A percentile compares a stretch with the other conserved stretches of the same genome.
phyloP scores from a whole-genome alignment of 2,329 filamentous ascomycete genomes.

The Verruconis gallopava region DNA sequence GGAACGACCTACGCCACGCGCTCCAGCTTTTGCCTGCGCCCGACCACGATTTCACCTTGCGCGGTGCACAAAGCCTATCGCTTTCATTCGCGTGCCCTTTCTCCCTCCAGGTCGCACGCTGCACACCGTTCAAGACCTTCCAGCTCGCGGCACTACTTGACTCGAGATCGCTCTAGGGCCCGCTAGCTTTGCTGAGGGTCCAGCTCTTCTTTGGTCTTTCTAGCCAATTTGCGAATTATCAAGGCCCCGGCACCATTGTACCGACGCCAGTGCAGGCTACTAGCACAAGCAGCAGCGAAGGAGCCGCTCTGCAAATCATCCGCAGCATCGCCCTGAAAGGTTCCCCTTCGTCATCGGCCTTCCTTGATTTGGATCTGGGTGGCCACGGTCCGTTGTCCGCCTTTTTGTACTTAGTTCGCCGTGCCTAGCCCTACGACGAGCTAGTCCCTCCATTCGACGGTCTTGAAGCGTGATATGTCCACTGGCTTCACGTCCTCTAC shows the following conservation, averaged over 20 bases:
- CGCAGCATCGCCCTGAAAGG: constrained; percentile 26
- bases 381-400: constrained; percentile 13
- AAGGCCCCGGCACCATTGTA: constrained; percentile 26
- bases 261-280: constrained; percentile 23
- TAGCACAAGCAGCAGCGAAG: constrained; percentile 20
- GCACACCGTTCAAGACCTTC: neutral
- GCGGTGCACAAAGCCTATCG: neutral
- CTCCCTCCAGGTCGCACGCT: neutral
- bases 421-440: constrained; percentile 10
- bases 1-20: neutral
- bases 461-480: constrained; percentile 24
- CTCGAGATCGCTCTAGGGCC: neutral
- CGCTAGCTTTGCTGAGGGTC: neutral
- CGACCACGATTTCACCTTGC: neutral
- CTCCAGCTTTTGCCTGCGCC: neutral
- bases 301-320: constrained; percentile 36
- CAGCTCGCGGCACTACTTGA: neutral
- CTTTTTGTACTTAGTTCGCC: constrained; percentile 12
- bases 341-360: constrained; percentile 16
- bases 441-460: constrained; percentile 1
- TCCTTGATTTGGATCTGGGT: constrained; percentile 15
- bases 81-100: constrained; percentile 1
- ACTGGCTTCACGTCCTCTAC: constrained; percentile 31
- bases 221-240: constrained; percentile 12
- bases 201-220: neutral